Conservation (phyloP, 2,329 filamentous ascomycete species). For the Sarocladium oryzae region DNA sequence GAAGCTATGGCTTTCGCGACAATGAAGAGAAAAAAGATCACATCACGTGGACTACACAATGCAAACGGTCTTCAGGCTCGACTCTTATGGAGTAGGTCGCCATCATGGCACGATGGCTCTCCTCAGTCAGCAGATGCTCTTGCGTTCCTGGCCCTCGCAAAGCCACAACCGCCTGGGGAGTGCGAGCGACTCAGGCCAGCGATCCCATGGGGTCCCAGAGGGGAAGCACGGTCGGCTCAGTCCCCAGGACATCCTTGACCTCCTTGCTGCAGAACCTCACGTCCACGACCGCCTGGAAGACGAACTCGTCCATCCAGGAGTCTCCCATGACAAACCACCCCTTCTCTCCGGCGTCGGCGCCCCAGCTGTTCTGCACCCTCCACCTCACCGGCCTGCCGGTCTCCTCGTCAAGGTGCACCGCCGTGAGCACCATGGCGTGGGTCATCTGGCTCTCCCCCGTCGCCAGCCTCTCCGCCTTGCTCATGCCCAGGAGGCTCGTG, state of each 20-base stretch:
- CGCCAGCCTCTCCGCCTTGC: conserved; percentile 66
- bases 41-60: no score
- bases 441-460: conserved; percentile 80
- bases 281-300: conserved; percentile 82
- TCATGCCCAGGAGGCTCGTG: conserved; percentile 63
- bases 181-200: conserved; percentile 57
- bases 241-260: conserved; percentile 62
- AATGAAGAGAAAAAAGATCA: no score
- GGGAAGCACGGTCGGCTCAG: conserved; percentile 64
- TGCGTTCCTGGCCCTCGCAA: no score
- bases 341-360: conserved; percentile 59
- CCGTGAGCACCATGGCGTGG: conserved; percentile 87
- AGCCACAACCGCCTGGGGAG: no score
- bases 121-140: no score
- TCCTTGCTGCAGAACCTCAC: conserved; percentile 59
- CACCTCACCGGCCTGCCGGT: conserved; percentile 62
- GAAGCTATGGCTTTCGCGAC: no score
- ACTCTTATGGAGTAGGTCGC: no score
- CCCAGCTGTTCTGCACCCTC: conserved; percentile 87
- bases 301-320: conserved; percentile 71
- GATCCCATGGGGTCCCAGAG: conserved; percentile 79
- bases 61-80: no score
- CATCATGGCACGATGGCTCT: no score
- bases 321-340: conserved; percentile 91
- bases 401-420: conserved; percentile 66